Evolutionary conservation across 169 alveolate genomes (phyloP).

Genomic region (Plasmodium falciparum): DNA sequence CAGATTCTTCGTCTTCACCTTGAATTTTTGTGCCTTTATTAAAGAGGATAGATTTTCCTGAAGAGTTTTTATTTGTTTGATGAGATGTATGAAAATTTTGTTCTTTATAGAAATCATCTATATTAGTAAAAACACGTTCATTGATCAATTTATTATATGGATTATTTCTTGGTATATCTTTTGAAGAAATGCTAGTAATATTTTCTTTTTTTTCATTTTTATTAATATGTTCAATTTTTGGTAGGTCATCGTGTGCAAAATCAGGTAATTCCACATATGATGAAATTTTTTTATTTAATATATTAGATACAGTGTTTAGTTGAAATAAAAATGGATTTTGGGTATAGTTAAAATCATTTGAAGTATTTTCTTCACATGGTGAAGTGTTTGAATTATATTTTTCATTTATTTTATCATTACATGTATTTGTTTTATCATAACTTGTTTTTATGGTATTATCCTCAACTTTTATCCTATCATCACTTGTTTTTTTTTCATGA

Average conservation of each 20-base stretch:
- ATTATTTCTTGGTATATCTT: constrained; percentile 16
- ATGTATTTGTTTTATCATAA: background rate
- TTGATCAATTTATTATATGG: background rate
- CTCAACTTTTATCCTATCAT: too few relatives aligned
- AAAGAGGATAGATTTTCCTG: background rate
- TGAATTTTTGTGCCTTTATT: constrained; percentile 58
- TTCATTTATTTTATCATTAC: background rate
- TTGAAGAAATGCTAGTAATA: constrained; percentile 24
- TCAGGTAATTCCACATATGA: constrained; percentile 46
- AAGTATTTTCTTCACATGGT: background rate
- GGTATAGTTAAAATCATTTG: background rate
- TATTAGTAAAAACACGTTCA: constrained; percentile 18
- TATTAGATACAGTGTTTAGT: constrained; percentile 43
- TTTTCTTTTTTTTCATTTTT: constrained; percentile 7
- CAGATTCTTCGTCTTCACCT: constrained; percentile 73
- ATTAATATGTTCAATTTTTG: constrained; percentile 38
- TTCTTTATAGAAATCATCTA: constrained; percentile 64
- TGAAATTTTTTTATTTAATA: constrained; percentile 17
- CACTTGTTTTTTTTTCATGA: too few relatives aligned
- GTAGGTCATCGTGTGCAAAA: constrained; percentile 31
- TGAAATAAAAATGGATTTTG: constrained; percentile 2
- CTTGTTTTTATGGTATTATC: too few relatives aligned
- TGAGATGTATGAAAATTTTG: background rate
- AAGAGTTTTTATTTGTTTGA: background rate
- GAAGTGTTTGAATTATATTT: background rate